Percentiles rank a stretch among this genome's conserved stretches.
phyloP scores from a whole-genome alignment of 176 grass and related monocot species.

The Musa beccarii region DNA sequence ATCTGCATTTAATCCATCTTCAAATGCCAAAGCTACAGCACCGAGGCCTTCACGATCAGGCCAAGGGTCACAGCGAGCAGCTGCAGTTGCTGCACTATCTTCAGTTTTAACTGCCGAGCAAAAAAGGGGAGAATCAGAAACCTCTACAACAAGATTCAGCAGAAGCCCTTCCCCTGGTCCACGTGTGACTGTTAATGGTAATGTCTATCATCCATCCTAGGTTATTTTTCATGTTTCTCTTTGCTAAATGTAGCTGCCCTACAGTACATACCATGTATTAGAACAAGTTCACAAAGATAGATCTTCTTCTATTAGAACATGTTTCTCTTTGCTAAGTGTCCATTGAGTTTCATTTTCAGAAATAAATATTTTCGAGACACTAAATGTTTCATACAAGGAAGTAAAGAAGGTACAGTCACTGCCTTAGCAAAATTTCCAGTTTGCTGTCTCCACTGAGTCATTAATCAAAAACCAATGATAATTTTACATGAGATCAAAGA shows the following conservation, averaged over 20 bases:
- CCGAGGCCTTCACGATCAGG: constrained; percentile 32
- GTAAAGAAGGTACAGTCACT: neutral
- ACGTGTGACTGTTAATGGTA: constrained; percentile 29
- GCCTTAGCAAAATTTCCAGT: neutral
- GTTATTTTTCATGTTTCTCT: neutral
- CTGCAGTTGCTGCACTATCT: constrained; percentile 87
- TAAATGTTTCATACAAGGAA: too few species aligned
- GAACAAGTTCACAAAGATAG: neutral
- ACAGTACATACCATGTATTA: too few species aligned
- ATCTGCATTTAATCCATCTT: constrained; percentile 26
- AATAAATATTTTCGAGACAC: too few species aligned
- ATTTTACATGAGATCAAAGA: neutral
- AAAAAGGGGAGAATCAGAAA: constrained; percentile 53
- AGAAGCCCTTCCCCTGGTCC: constrained; percentile 26
- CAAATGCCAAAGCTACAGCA: constrained; percentile 42
- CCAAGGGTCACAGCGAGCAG: constrained; percentile 95
- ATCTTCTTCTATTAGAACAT: neutral
- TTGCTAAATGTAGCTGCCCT: neutral
- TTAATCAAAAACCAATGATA: neutral
- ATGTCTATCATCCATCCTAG: neutral
- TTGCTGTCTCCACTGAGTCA: neutral
- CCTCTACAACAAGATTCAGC: constrained; percentile 27
- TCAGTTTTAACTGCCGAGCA: constrained; percentile 82
- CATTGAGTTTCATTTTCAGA: neutral
- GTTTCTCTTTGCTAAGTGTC: too few species aligned